Base-by-base conservation (phyloP, 139 green algal genomes). In the Pleodorina starrii region DNA sequence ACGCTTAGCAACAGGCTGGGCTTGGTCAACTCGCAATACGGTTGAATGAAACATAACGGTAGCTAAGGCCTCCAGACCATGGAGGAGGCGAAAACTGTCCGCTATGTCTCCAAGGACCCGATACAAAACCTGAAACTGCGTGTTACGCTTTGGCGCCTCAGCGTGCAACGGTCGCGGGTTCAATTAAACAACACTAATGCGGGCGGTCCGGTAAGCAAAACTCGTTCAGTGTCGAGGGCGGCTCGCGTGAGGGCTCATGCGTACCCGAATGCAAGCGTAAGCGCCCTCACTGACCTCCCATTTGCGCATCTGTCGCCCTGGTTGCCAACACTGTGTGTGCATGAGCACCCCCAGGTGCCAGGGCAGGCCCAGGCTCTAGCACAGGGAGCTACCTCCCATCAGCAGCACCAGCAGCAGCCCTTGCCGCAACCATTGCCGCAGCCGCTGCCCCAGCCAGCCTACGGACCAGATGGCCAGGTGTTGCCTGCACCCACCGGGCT, bases 21-120 rank as follows among this genome's bases (percentile, higher is more conserved):
- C n/a, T n/a, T n/a, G n/a, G n/a, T n/a, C n/a, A n/a, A n/a, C n/a
- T n/a, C n/a, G n/a, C n/a, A n/a, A n/a, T n/a, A n/a, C n/a, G n/a
- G n/a, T n/a, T n/a, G n/a, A n/a, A n/a, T 57, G 48, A 57, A 57
- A 57, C 12, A 57, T 57, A 57, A 57, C 48, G 48, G 48, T 12
- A 66, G n/a, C 63, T 40, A 6, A 73, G 63, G 63, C 29, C 5
- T 38, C 35, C 29, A 73, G 19, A 27, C 29, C 5, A 95, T 95
- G 89, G 90, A 95, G 63, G 90, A 95, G 46, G 73, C 90, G 9
- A 93, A 93, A 72, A 94, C 90, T 1, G 89, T 95, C 16, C 91
- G 93, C 76, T 95, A 95, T 80, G 86, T 92, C 14, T 93, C 88
- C 35, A 90, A 92, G 42, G 93, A 95, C 84, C 92, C 93, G 21